Evolutionary conservation across 139 green algal species (phyloP).

Genomic region (Chlamydomonas eustigma): DNA sequence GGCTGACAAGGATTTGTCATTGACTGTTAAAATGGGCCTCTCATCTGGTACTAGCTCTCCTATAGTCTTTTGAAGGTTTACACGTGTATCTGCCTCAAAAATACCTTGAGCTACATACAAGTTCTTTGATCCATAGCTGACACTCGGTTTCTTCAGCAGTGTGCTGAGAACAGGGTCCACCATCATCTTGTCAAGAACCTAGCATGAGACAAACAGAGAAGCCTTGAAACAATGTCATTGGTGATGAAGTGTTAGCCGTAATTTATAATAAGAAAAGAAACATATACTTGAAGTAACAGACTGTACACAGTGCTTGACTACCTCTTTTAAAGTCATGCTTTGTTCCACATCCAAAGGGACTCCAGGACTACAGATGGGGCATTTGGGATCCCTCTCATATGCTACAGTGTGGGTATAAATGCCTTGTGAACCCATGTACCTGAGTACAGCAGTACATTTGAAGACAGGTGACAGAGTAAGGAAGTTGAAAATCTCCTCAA

Average conservation of each 20-base stretch:
- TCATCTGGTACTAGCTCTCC: slow-evolving; percentile 33
- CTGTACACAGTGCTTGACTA: too few relatives aligned
- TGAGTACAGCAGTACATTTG: too few relatives aligned
- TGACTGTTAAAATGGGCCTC: slow-evolving; percentile 72
- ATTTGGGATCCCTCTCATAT: slow-evolving; percentile 86
- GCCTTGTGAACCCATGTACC: slow-evolving; percentile 87
- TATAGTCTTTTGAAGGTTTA: slow-evolving; percentile 68
- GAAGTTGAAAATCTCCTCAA: neutral
- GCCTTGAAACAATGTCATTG: neutral
- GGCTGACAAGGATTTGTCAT: slow-evolving; percentile 84
- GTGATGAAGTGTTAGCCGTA: neutral
- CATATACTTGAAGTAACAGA: neutral
- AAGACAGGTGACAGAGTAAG: neutral
- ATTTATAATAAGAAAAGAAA: neutral
- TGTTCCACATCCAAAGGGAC: slow-evolving; percentile 63
- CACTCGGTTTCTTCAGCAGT: slow-evolving; percentile 66
- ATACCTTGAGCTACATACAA: slow-evolving; percentile 84
- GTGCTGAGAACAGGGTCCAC: slow-evolving; percentile 50
- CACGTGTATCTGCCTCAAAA: slow-evolving; percentile 80
- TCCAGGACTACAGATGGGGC: slow-evolving; percentile 84
- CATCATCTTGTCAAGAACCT: slow-evolving; percentile 79
- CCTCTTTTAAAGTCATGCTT: slow-evolving; percentile 64
- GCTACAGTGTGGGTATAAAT: slow-evolving; percentile 92
- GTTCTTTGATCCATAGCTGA: slow-evolving; percentile 69
- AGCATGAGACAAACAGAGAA: slow-evolving; percentile 5